phyloP scores from a whole-genome alignment of 345 rosid species.

The Hypericum perforatum region DNA sequence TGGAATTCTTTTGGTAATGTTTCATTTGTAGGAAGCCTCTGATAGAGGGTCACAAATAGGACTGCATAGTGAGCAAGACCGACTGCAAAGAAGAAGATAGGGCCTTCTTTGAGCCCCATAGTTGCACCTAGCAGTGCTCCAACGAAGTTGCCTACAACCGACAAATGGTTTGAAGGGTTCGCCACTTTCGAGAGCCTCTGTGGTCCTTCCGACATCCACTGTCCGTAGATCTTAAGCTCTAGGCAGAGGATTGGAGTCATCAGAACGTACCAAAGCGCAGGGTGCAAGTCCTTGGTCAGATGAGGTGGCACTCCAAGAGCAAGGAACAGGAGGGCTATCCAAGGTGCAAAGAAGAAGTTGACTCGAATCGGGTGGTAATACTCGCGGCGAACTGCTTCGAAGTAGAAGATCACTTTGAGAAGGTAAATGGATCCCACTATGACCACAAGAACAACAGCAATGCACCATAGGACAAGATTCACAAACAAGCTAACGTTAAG shows the following conservation, averaged over 20 bases:
- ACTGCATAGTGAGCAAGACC: slow-evolving; percentile 82
- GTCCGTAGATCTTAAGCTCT: slow-evolving; percentile 84
- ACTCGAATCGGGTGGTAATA: slow-evolving; percentile 76
- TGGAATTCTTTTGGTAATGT: slow-evolving; percentile 91
- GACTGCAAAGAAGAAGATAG: slow-evolving; percentile 73
- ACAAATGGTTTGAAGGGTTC: slow-evolving; percentile 81
- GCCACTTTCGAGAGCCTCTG: slow-evolving; percentile 88
- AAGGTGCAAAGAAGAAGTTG: slow-evolving; percentile 93
- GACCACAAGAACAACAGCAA: slow-evolving; percentile 41
- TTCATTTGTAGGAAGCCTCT: slow-evolving; percentile 80
- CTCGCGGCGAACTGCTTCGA: slow-evolving; percentile 85
- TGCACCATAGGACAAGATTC: slow-evolving; percentile 62
- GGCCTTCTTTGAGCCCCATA: slow-evolving; percentile 90
- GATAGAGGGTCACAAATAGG: slow-evolving; percentile 84
- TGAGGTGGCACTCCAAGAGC: slow-evolving; percentile 71
- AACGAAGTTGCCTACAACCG: slow-evolving; percentile 77
- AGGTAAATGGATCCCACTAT: slow-evolving; percentile 45
- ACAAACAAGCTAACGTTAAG: slow-evolving; percentile 41
- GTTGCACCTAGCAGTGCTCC: slow-evolving; percentile 86
- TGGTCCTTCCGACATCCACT: slow-evolving; percentile 95
- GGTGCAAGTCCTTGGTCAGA: slow-evolving; percentile 28
- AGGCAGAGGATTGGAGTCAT: slow-evolving; percentile 67
- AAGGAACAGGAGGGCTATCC: slow-evolving; percentile 67
- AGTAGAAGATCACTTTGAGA: slow-evolving; percentile 49
- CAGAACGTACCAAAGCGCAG: slow-evolving; percentile 64